Evolutionary conservation across 2,329 filamentous ascomycete species (phyloP), one percentile per base, ranked within the genome.

Genomic region (Epichloe baconii): DNA sequence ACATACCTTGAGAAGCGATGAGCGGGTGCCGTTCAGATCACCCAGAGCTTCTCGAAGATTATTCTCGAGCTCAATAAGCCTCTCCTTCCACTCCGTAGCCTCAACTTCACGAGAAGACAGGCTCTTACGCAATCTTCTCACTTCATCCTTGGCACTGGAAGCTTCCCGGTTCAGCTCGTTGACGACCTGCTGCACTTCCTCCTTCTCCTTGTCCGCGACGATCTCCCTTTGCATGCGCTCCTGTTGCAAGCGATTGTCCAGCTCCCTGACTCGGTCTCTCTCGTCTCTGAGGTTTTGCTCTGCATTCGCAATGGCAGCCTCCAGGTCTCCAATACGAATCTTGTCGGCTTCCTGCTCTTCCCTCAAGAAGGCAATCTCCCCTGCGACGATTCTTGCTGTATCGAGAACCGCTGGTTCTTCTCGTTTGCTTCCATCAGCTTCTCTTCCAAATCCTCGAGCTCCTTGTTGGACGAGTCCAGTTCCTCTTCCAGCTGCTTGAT

Each of bases 261-360:
- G 72, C 59, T 89, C 86, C 61, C 73, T 76, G 17, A 77, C 74
- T 45, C 80, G 82, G 54, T 96, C 90, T 66, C 85, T 86, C 66
- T 95, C 89, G 48, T 93, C 89, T 52, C 85, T 80, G n/a, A 95
- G 71, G 47, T 74, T 80, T 61, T 88, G 81, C 64, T 94, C 86
- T n/a, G 82, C 78, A 52, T 81, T 85, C 59, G 87, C 86, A 38
- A 96, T 71, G 14, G 84, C 82, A 8, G 88, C 86, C 63, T 97
- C 90, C 7, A 97, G 75, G 62, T 97, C 89, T 38, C 91, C 88
- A 61, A 98, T 97, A 68, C 89, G 90, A 64, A 98, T 95, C 76
- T 98, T 98, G 72, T 98, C 93, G 17, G 80, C 81, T 68, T 98
- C 93, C 67, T 98, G 93, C 71, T 98, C 93, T 64, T 98, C 93